phyloP scores from a whole-genome alignment of 1,284 basidiomycete species.

The Ustilago bromivora region DNA sequence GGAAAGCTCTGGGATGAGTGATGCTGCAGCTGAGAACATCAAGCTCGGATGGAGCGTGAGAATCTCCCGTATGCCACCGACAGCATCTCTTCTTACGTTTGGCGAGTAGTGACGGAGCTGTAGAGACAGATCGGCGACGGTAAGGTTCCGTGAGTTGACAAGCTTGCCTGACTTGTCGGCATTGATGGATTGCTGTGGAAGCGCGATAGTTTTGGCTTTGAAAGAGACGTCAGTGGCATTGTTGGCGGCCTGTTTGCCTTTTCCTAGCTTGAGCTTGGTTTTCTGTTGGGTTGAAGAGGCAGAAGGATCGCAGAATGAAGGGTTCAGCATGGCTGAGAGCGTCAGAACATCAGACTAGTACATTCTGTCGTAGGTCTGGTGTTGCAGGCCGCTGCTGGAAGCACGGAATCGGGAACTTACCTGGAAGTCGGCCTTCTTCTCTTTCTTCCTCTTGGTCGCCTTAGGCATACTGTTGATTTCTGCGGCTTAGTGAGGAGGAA shows the following conservation, averaged over 20 bases:
- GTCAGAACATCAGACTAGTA: background rate
- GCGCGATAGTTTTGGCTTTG: conserved; percentile 77
- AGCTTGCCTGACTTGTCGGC: conserved; percentile 54
- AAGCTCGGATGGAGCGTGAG: conserved; percentile 77
- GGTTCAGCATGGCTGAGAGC: background rate
- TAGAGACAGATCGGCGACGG: conserved; percentile 81
- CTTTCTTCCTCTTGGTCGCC: conserved; percentile 50
- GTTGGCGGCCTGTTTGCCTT: conserved; percentile 83
- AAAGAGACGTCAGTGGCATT: conserved; percentile 96
- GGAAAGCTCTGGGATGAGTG: conserved; percentile 78
- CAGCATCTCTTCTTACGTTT: conserved; percentile 81
- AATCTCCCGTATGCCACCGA: conserved; percentile 85
- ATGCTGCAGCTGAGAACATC: conserved; percentile 75
- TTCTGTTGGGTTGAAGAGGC: conserved; percentile 75
- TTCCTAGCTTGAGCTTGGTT: conserved; percentile 95
- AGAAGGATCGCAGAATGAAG: background rate
- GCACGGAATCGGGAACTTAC: conserved; percentile 10
- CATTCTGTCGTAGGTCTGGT: background rate
- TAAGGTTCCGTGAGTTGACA: conserved; percentile 73
- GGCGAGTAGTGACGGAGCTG: conserved; percentile 87
- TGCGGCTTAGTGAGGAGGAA: background rate
- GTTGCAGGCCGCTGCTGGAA: background rate
- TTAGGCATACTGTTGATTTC: conserved; percentile 40
- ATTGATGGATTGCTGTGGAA: conserved; percentile 62
- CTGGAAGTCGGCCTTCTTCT: conserved; percentile 54